Evolutionary conservation across 2,329 filamentous ascomycete genomes (phyloP).

Genomic region (Neonectria faginata): DNA sequence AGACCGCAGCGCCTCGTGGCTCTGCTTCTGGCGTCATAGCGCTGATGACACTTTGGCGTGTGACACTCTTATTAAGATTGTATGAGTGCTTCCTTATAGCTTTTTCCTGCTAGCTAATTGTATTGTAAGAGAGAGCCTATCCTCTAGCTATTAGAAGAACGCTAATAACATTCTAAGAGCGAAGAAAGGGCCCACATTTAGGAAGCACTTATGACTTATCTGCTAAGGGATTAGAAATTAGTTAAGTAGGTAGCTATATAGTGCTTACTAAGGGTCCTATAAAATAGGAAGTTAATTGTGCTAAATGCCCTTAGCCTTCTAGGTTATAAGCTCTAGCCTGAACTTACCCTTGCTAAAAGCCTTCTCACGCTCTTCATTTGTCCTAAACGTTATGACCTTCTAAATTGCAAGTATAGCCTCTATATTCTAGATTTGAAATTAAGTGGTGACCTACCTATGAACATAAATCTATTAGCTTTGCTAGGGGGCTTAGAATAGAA

Average conservation of each 20-base stretch:
- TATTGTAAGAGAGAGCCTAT: neutral
- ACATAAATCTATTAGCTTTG: neutral
- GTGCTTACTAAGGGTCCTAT: neutral
- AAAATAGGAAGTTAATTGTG: neutral
- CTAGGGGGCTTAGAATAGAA: neutral
- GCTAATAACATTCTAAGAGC: neutral
- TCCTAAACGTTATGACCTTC: neutral
- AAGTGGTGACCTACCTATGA: neutral
- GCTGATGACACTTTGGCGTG: no score
- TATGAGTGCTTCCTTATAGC: neutral
- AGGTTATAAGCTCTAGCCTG: neutral
- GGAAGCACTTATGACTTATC: neutral
- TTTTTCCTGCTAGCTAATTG: neutral
- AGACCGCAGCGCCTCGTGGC: no score
- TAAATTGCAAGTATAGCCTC: neutral
- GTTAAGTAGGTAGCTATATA: neutral
- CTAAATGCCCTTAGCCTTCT: neutral
- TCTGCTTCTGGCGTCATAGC: no score
- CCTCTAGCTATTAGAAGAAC: neutral
- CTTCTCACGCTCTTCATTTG: neutral
- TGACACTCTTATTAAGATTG: no score
- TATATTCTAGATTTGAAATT: conserved; percentile 5
- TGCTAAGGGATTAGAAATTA: neutral
- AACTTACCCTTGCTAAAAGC: neutral
- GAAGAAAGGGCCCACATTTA: neutral